Evolutionary conservation across 2,329 filamentous ascomycete genomes (phyloP).

Genomic region (Nakataea oryzae): DNA sequence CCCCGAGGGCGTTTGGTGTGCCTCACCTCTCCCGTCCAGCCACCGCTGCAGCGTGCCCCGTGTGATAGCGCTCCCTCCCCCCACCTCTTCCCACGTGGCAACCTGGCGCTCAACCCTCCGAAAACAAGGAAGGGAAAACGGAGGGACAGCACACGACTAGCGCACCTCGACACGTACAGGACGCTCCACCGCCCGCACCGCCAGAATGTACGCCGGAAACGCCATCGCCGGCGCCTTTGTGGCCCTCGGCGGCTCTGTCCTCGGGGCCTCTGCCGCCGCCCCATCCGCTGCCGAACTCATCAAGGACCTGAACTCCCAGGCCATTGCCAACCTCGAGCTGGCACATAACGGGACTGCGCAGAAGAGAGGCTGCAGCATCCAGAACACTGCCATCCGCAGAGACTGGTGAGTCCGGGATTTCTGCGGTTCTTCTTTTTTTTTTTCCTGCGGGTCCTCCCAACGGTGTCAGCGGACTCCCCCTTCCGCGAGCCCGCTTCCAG

Average conservation of each 20-base stretch:
- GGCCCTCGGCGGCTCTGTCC: not conserved
- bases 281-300: not conserved
- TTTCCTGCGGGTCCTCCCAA: not conserved
- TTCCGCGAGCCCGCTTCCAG: no score
- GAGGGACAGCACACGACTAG: no score
- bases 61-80: not conserved
- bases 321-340: not conserved
- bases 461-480: no score
- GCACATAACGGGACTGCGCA: not conserved
- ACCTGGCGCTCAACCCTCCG: not conserved
- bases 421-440: not conserved
- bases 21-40: not conserved
- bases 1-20: not conserved
- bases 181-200: no score
- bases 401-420: constrained; percentile 13
- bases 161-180: no score
- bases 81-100: not conserved
- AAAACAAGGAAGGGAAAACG: not conserved
- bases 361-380: constrained; percentile 17
- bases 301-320: not conserved
- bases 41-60: not conserved
- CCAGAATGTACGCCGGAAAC: not conserved
- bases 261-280: not conserved
- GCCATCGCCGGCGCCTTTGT: not conserved
- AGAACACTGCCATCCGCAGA: constrained; percentile 14